These are phyloP conservation scores for Cicer judaicum DNA, from an alignment of 306 rosid species.

Conservation along the genomic window DNA sequence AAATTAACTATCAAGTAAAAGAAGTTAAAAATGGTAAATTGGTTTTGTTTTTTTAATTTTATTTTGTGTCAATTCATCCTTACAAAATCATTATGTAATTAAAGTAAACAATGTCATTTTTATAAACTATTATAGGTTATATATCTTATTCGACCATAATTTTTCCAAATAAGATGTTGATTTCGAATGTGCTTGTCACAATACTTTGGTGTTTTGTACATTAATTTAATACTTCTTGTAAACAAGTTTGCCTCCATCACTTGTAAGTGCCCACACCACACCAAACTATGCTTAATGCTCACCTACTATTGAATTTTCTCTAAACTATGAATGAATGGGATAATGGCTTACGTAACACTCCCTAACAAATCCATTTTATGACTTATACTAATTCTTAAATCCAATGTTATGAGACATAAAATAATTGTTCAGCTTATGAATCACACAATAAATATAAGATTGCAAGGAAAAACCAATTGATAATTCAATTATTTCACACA, in stretches of 20 bases:
- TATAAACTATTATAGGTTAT: too few relatives aligned
- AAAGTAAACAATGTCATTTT: too few relatives aligned
- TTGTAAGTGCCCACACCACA: constrained; percentile 19
- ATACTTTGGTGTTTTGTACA: constrained; percentile 48
- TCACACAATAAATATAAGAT: background rate
- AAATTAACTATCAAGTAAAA: too few relatives aligned
- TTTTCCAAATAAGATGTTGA: background rate
- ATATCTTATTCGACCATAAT: too few relatives aligned
- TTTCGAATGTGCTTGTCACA: constrained; percentile 33
- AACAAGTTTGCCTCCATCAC: constrained; percentile 28
- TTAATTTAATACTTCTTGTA: constrained; percentile 38
- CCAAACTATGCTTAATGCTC: constrained; percentile 25
- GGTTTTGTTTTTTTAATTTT: too few relatives aligned
- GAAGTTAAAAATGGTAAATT: too few relatives aligned
- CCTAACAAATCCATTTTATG: background rate
- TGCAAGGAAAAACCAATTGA: too few relatives aligned
- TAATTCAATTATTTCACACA: too few relatives aligned
- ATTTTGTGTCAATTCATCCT: too few relatives aligned
- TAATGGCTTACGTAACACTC: constrained; percentile 16
- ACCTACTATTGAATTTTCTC: constrained; percentile 13
- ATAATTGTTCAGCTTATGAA: background rate
- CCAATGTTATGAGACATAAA: background rate
- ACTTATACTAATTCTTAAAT: background rate
- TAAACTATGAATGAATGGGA: constrained; percentile 15
- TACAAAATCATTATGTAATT: too few relatives aligned